phyloP scores from a whole-genome alignment of 1,139 yeast species.

The Lodderomyces elongisporus region DNA sequence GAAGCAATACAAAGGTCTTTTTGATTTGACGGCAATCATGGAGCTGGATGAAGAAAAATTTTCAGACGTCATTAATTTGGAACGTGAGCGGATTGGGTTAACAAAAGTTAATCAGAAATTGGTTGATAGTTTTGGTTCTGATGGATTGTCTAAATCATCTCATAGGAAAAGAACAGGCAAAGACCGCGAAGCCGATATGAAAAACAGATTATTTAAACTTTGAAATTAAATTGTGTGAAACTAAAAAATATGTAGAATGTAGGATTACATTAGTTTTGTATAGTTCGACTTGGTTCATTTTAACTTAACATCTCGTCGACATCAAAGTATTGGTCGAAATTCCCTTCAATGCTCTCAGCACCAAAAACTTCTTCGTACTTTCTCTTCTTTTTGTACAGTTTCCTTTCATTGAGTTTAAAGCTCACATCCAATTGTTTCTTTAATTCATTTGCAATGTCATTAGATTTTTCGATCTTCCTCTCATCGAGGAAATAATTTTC shows the following conservation, averaged over 20 bases:
- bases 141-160: conserved; percentile 33
- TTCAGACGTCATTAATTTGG: conserved; percentile 22
- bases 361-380: conserved; percentile 9
- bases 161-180: conserved; percentile 42
- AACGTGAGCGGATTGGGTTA: conserved; percentile 25
- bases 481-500: conserved; percentile 3
- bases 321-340: conserved; percentile 30
- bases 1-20: conserved; percentile 27
- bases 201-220: conserved; percentile 36
- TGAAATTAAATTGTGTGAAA: not conserved
- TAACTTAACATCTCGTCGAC: conserved; percentile 23
- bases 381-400: conserved; percentile 12
- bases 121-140: conserved; percentile 35
- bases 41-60: conserved; percentile 25
- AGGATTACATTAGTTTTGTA: too few species aligned
- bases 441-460: not conserved
- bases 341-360: conserved; percentile 7
- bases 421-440: not conserved
- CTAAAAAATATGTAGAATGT: not conserved
- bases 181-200: conserved; percentile 40
- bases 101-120: conserved; percentile 30
- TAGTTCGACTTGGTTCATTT: conserved; percentile 7
- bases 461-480: not conserved
- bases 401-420: conserved; percentile 10
- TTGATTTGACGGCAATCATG: conserved; percentile 34